Base-by-base conservation (phyloP, 352 stramenopile genomes). In the Blastocystis sp. region DNA sequence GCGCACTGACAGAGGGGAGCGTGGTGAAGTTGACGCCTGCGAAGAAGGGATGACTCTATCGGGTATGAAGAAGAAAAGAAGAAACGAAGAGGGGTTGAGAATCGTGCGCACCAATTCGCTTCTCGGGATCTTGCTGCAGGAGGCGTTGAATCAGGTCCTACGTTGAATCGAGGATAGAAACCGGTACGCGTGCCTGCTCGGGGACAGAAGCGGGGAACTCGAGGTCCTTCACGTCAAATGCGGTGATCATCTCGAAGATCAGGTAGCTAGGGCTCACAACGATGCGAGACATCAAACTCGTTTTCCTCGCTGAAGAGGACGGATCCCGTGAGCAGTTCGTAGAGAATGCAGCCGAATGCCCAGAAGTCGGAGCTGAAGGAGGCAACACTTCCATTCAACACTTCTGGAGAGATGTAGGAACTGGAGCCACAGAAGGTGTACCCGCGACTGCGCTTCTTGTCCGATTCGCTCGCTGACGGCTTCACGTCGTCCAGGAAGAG, bases 321-420 rank as follows among this genome's bases (percentile, higher is more conserved):
- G 59, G 91, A 87, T 1, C 94, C 94, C 0, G 94, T 92, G 3
- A 95, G 90, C 90, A 96, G 92, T 89, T 97, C 94, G 87, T 93
- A 97, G 57, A 97, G 90, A 65, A 97, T 93, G 87, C 94, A 96
- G 38, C 94, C 94, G 45, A 97, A 87, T 7, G 94, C 94, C 94
- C 94, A 97, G 38, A 97, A 89, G 87, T 97, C 94, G 28, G 93
- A 94, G 9, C 91, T 91, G 38, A 92, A 90, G n/a, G 92, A 92
- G 59, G 93, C 93, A 11, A 92, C 90, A 64, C 94, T 90, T 78
- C 96, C 94, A 64, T 94, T 91, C 43, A 97, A 89, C 45, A 97
- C 93, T 90, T 97, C 94, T 2, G 94, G 94, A 4, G 93, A 96
- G 1, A 97, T 93, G 70, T 96, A 97, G 14, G 93, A 94, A 3